Conservation (phyloP, 805 yeast species). For the Saturnispora gosingensis region DNA sequence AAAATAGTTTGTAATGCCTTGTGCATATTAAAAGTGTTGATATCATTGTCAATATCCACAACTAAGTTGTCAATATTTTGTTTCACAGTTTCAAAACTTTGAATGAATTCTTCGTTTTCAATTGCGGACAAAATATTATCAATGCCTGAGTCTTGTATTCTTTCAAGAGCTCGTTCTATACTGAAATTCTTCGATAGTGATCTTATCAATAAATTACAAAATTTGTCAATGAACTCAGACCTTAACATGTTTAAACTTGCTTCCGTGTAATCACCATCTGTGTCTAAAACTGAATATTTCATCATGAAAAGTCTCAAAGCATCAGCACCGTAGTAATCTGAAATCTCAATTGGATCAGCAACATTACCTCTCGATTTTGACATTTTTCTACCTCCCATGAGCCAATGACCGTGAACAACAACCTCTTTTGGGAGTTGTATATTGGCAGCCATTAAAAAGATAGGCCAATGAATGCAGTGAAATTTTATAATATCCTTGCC, state of each 20-base stretch:
- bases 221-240: constrained; percentile 66
- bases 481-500: constrained; percentile 89
- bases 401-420: constrained; percentile 92
- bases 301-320: constrained; percentile 65
- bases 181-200: constrained; percentile 63
- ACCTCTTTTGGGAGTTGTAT: constrained; percentile 61
- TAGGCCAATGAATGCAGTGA: constrained; percentile 93
- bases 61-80: constrained; percentile 29
- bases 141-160: constrained; percentile 18
- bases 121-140: constrained; percentile 18
- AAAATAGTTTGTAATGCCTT: constrained; percentile 51
- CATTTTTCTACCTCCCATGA: constrained; percentile 85
- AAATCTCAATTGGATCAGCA: constrained; percentile 74
- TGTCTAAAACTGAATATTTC: constrained; percentile 63
- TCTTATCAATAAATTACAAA: constrained; percentile 70
- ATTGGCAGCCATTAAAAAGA: constrained; percentile 76
- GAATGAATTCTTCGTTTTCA: constrained; percentile 11
- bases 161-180: constrained; percentile 36
- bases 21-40: constrained; percentile 42
- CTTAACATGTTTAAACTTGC: constrained; percentile 42
- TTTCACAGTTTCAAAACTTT: constrained; percentile 23
- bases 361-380: constrained; percentile 89
- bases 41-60: constrained; percentile 32
- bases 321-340: constrained; percentile 59
- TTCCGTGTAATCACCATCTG: constrained; percentile 75